phyloP scores from a whole-genome alignment of 176 grass and related monocot genomes.

The Miscanthus lutarioriparius region DNA sequence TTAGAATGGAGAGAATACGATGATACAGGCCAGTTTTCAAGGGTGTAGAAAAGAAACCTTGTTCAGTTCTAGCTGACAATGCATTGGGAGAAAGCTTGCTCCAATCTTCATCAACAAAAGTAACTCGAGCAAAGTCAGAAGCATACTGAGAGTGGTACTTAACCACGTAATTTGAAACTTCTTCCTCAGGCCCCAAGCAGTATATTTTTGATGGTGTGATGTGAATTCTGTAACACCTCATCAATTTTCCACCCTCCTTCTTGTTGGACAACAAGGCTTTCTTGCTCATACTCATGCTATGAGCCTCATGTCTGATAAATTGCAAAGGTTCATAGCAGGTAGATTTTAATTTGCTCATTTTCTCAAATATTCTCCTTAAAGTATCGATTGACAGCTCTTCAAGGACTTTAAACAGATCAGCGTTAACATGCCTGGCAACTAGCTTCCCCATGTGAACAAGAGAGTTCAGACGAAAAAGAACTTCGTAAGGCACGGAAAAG shows the following conservation, averaged over 20 bases:
- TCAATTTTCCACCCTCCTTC: constrained; percentile 47
- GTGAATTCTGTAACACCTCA: constrained; percentile 80
- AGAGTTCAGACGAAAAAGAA: constrained; percentile 86
- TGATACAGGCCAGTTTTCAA: constrained; percentile 73
- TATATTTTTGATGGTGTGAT: constrained; percentile 90
- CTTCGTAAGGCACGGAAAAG: constrained; percentile 70
- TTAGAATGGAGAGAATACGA: constrained; percentile 80
- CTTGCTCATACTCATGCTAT: constrained; percentile 41
- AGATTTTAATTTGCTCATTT: constrained; percentile 72
- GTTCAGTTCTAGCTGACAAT: constrained; percentile 69
- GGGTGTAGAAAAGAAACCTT: constrained; percentile 63
- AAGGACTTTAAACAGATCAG: constrained; percentile 74
- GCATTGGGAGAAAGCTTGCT: constrained; percentile 75
- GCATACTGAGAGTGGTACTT: constrained; percentile 59
- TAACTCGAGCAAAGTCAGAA: constrained; percentile 92
- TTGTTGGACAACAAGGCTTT: constrained; percentile 36
- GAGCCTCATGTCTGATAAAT: constrained; percentile 62
- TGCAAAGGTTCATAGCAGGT: constrained; percentile 79
- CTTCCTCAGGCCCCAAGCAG: constrained; percentile 82
- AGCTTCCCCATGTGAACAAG: constrained; percentile 90
- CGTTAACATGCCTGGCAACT: constrained; percentile 56
- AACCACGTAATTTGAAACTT: constrained; percentile 93
- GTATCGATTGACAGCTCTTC: constrained; percentile 49
- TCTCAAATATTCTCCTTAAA: constrained; percentile 69
- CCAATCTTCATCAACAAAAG: constrained; percentile 98